A percentile compares a stretch with the other conserved stretches of the same genome.
phyloP scores from a whole-genome alignment of 148 eudicot genomes.

The Spergularia bocconei region DNA sequence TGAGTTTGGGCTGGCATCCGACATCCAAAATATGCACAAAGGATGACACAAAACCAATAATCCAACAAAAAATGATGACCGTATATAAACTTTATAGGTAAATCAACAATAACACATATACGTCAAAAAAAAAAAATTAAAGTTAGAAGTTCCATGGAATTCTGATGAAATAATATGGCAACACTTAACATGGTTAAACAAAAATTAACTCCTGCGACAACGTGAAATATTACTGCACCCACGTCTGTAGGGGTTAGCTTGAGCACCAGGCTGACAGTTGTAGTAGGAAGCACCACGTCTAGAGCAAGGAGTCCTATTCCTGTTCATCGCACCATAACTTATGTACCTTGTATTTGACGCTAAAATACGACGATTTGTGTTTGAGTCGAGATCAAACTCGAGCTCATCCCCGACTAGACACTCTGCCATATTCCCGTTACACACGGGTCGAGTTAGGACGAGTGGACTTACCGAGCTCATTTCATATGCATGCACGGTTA shows the following conservation, averaged over 20 bases:
- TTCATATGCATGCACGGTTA: constrained; percentile 22
- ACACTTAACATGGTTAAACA: neutral
- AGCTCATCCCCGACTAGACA: constrained; percentile 23
- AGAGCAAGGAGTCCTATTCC: constrained; percentile 56
- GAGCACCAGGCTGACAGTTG: constrained; percentile 55
- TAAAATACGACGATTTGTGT: constrained; percentile 28
- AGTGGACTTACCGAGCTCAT: neutral
- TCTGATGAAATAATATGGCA: neutral
- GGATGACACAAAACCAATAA: no score
- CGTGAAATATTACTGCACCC: constrained; percentile 64
- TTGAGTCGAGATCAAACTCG: constrained; percentile 32
- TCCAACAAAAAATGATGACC: no score
- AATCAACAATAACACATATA: neutral
- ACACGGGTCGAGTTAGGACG: constrained; percentile 18
- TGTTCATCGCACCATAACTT: constrained; percentile 58
- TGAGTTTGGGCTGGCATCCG: no score
- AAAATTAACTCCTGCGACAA: constrained; percentile 34
- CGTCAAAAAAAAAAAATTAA: neutral
- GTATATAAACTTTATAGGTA: neutral
- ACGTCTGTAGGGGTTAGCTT: constrained; percentile 65
- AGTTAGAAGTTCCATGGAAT: neutral
- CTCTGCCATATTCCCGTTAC: constrained; percentile 35
- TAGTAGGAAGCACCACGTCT: constrained; percentile 69
- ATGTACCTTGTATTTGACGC: constrained; percentile 29
- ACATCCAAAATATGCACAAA: no score